A percentile compares a stretch with the other conserved stretches of the same genome.
These are phyloP conservation scores for Wickerhamiella parazyma DNA, from an alignment of 805 yeast species.

Conservation along the genomic window DNA sequence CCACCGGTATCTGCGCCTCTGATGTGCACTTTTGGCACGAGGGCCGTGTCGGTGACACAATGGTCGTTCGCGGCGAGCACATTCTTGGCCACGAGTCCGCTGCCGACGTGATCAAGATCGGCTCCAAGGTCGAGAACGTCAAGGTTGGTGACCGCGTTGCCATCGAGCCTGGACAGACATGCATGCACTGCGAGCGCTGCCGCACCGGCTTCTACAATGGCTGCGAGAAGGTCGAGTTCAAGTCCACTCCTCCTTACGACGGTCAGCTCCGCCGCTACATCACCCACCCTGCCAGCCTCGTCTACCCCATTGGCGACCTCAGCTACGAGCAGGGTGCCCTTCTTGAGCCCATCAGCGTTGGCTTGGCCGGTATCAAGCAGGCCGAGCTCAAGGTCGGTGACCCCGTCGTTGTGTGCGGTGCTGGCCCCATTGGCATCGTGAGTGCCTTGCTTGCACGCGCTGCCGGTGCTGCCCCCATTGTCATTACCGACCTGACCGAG, in stretches of 20 bases:
- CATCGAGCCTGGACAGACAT: slow-evolving; percentile 41
- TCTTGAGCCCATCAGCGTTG: slow-evolving; percentile 43
- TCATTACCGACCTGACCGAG: slow-evolving; percentile 36
- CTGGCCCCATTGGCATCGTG: slow-evolving; percentile 47
- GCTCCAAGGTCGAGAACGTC: slow-evolving; percentile 34
- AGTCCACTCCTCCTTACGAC: slow-evolving; percentile 28
- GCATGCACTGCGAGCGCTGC: slow-evolving; percentile 29
- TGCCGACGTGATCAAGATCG: slow-evolving; percentile 35
- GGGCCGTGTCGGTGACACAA: slow-evolving; percentile 42
- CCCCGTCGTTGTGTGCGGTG: slow-evolving; percentile 38
- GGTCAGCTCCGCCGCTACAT: slow-evolving; percentile 27
- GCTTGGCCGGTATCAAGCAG: slow-evolving; percentile 38
- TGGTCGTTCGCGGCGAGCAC: slow-evolving; percentile 53
- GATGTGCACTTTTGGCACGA: slow-evolving; percentile 58
- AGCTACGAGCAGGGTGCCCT: slow-evolving; percentile 41
- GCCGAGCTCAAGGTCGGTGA: slow-evolving; percentile 37
- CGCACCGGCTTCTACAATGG: slow-evolving; percentile 27
- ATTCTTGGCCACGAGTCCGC: slow-evolving; percentile 45
- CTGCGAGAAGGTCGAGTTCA: slow-evolving; percentile 27
- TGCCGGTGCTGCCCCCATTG: slow-evolving; percentile 40
- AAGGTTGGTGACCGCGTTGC: slow-evolving; percentile 35
- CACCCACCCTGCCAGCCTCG: slow-evolving; percentile 27
- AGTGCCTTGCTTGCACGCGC: slow-evolving; percentile 37
- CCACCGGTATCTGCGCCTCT: slow-evolving; percentile 65
- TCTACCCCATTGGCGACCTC: slow-evolving; percentile 30